Base-by-base conservation (phyloP, 1,284 basidiomycete genomes). In the Trichosporon asahii region DNA sequence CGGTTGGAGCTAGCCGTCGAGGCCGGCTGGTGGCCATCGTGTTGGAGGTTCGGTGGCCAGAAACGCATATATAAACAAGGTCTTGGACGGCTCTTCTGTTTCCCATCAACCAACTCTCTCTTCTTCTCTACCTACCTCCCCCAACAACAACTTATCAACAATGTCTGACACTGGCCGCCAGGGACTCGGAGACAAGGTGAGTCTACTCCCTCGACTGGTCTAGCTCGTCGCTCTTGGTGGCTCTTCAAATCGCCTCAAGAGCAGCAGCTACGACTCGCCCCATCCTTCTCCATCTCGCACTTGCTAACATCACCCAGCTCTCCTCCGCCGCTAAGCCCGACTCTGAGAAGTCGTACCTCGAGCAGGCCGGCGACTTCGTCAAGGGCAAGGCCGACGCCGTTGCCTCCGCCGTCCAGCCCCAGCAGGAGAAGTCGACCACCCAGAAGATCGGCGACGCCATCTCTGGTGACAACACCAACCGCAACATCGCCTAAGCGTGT, bases 401-500 rank as follows among this genome's bases (percentile, higher is more conserved):
- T 67, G 79, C 79, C 68, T 80, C 80, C 21, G 80, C 75, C 68
- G 77, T 75, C 72, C 73, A 74, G 70, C 75, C 75, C 61, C 72
- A 73, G 69, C 76, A 79, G 73, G 79, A 81, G 77, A 80, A 81
- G 77, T 74, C 75, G 40, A 79, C 77, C 74, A 79, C 79, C 75
- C 81, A 81, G 78, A 81, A 81, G 78, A 63, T 80, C 66, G 79
- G 79, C 49, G 80, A 82, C 69, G 79, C 80, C 69, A 9, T 75
- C 71, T 67, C 74, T 18, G 68, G 69, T 69, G 46, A 73, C 67
- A 69, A 66, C 68, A 69, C 71, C 72, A 72, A 73, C 73, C 68
- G 66, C 70, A 68, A 66, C 65, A 33, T 61, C 57, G 61, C 27
- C 46, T 68, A 66, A 66, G 53, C 64, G 8, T 29, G 2, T 33